These are phyloP conservation scores for Cladosporium colombiae DNA, from an alignment of 2,329 filamentous ascomycete genomes.

Conservation along the genomic window DNA sequence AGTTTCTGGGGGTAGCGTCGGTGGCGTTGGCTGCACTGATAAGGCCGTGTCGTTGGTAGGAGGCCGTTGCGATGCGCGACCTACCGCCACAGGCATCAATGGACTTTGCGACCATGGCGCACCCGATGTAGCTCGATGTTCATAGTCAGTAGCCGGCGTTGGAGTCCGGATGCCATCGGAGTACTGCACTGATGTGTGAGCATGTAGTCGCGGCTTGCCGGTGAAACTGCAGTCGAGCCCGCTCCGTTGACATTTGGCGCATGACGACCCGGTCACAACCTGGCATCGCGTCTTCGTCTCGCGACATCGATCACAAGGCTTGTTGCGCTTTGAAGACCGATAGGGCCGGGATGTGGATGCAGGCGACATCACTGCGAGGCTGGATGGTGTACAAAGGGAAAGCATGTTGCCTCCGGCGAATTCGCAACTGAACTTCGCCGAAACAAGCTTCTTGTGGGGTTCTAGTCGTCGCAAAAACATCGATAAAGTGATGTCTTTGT, in stretches of 20 bases:
- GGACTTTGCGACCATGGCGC: conserved; percentile 8
- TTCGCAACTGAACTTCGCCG: not conserved
- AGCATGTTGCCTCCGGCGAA: conserved; percentile 5
- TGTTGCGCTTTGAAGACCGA: conserved; percentile 14
- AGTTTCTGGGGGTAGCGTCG: not conserved
- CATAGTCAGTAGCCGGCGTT: not conserved
- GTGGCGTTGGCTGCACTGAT: conserved; percentile 1
- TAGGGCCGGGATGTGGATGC: conserved; percentile 6
- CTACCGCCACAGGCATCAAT: not conserved
- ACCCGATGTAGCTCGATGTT: not conserved
- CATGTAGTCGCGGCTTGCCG: not conserved
- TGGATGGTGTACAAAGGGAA: not conserved
- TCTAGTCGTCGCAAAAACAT: not conserved
- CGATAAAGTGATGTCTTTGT: not conserved
- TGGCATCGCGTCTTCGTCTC: conserved; percentile 11
- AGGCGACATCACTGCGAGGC: conserved; percentile 1
- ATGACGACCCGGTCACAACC: not conserved
- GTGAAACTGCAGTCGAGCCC: conserved; percentile 5
- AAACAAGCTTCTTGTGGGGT: not conserved
- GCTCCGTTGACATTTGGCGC: conserved; percentile 10
- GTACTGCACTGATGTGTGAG: not conserved
- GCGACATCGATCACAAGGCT: conserved; percentile 14
- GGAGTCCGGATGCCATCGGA: conserved; percentile 3
- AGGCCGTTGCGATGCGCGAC: not conserved
- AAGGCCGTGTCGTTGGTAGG: not conserved